Evolutionary conservation across 2,329 filamentous ascomycete species (phyloP).

Genomic region (Aspergillus sp.): DNA sequence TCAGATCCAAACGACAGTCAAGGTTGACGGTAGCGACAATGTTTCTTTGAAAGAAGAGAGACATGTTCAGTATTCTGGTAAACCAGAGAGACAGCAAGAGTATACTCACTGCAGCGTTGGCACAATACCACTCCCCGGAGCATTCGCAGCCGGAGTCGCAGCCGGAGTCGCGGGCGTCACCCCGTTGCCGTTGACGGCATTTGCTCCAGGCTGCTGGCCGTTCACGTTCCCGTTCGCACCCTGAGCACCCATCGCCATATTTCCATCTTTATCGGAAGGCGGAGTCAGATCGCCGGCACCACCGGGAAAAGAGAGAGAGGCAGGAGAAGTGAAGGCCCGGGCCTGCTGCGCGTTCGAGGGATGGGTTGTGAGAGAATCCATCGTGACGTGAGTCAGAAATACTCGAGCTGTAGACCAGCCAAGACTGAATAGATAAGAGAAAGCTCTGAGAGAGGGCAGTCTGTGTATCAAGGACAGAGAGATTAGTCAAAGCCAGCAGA

Average conservation of each 20-base stretch:
- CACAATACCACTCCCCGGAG: conserved; percentile 84
- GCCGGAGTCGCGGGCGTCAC: conserved; percentile 88
- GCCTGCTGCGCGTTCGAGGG: conserved; percentile 89
- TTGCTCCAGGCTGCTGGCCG: conserved; percentile 57
- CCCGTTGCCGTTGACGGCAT: conserved; percentile 68
- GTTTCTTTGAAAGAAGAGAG: conserved; percentile 65
- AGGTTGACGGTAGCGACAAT: conserved; percentile 99
- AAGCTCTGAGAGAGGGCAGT: conserved; percentile 25
- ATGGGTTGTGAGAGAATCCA: conserved; percentile 90
- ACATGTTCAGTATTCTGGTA: conserved; percentile 52
- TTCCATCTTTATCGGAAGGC: conserved; percentile 67
- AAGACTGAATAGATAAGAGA: conserved; percentile 18
- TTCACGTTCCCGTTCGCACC: conserved; percentile 50
- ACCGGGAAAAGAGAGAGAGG: conserved; percentile 88
- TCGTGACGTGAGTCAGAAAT: conserved; percentile 48
- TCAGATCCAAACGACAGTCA: conserved; percentile 93
- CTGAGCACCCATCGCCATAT: conserved; percentile 44
- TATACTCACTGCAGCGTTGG: conserved; percentile 95
- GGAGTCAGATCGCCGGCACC: conserved; percentile 80
- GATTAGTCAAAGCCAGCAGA: conserved; percentile 8
- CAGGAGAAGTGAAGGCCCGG: conserved; percentile 90
- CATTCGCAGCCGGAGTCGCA: conserved; percentile 80
- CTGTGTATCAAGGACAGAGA: conserved; percentile 15
- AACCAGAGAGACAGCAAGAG: conserved; percentile 44
- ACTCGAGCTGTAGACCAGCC: conserved; percentile 28